Evolutionary conservation across 345 rosid genomes (phyloP), one percentile per base, ranked within the genome.

Genomic region (Pseudoturritis turrita): DNA sequence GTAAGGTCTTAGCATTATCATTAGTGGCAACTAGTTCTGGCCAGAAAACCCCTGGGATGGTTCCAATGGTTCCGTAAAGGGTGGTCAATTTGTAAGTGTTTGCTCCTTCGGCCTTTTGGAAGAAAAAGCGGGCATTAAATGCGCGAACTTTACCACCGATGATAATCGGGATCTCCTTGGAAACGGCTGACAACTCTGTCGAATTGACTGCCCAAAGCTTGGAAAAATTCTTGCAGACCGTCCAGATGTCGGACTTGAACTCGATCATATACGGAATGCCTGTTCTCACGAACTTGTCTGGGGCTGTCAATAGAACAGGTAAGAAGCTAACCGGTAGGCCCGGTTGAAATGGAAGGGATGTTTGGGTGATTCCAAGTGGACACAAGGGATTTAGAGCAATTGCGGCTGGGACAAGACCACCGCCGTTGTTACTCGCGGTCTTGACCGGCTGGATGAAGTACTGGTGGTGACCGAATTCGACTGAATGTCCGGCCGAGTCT

Each of bases 311-410:
- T 4, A 6, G n/a, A 14, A 53, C 0, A n/a, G n/a, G 9, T 8
- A 9, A 4, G 57, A 71, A 50, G 28, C 37, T 43, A 53, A 72
- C 70, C 3, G 70, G 70, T 23, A 41, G n/a, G 39, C 76, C 76
- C 1, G 47, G 63, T 12, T 17, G 45, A 3, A 0, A 3, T 0
- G 53, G 47, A 54, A 52, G 18, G 19, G 15, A 7, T 40, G 45
- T 6, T 45, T 72, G 76, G 47, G n/a, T 10, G 56, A 72, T 22
- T 18, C 46, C 70, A 17, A 72, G 76, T 53, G 76, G 69, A 43
- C 76, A 69, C 43, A 29, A 6, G 55, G 25, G 63, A 10, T 7
- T 1, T 44, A 31, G 0, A 3, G 4, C 0, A 50, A 4, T 5
- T 4, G 62, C 3, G 10, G 43, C 55, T 52, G 76, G 76, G 45